Evolutionary conservation across 2,329 filamentous ascomycete genomes (phyloP).

Genomic region (Sclerotinia trifoliorum): DNA sequence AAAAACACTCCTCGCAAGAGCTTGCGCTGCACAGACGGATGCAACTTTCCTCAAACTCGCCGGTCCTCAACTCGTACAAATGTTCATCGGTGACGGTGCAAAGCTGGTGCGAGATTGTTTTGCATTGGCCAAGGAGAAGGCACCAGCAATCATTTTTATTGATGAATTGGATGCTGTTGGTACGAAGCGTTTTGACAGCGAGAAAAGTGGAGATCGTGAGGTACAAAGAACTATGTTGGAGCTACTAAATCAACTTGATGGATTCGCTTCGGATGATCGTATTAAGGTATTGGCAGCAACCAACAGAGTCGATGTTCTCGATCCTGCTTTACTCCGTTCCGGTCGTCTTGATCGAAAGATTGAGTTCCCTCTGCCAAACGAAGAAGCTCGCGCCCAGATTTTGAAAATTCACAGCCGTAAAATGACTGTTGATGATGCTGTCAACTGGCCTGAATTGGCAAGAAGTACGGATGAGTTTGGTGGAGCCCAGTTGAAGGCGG

Average conservation of each 20-base stretch:
- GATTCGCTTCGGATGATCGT: constrained; percentile 93
- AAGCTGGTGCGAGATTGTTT: constrained; percentile 98
- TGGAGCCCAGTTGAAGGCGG: constrained; percentile 95
- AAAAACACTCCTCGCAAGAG: constrained; percentile 89
- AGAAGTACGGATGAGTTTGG: constrained; percentile 98
- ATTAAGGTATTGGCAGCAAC: constrained; percentile 96
- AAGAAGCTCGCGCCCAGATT: constrained; percentile 96
- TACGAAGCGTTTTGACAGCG: constrained; percentile 97
- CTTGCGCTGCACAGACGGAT: constrained; percentile 95
- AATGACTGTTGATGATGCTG: constrained; percentile 90
- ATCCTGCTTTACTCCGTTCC: constrained; percentile 86
- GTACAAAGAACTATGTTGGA: constrained; percentile 99
- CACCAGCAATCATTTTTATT: constrained; percentile 98
- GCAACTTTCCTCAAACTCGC: constrained; percentile 98
- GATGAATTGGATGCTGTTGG: constrained; percentile 98
- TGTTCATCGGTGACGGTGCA: constrained; percentile 98
- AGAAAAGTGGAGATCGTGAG: constrained; percentile 96
- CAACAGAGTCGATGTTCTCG: constrained; percentile 90
- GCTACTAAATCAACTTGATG: constrained; percentile 95
- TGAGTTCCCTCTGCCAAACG: constrained; percentile 96
- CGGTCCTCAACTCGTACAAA: constrained; percentile 95
- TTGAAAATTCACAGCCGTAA: constrained; percentile 96
- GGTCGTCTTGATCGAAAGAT: constrained; percentile 95
- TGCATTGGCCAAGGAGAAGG: constrained; percentile 96
- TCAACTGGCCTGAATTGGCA: constrained; percentile 96